Conservation (phyloP, 23 red algal species). For the Chondrus crispus region DNA sequence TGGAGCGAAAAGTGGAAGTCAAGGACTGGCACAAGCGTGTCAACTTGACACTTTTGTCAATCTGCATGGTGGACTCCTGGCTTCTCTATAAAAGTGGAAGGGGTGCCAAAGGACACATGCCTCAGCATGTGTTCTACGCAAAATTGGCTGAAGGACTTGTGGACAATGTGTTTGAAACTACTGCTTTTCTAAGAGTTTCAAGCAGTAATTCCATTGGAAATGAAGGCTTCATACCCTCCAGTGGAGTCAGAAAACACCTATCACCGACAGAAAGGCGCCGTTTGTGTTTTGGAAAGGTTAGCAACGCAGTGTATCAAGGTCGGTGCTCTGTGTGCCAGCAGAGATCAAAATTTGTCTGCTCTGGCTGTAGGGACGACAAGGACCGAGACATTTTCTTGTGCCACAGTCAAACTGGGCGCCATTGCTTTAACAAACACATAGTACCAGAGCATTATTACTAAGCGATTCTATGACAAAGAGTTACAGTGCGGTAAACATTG, state of each 20-base stretch:
- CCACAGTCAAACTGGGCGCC: not conserved
- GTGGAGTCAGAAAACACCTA: not conserved
- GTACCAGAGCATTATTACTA: too few relatives aligned
- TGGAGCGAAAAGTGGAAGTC: not conserved
- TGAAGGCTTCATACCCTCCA: not conserved
- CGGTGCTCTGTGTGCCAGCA: not conserved
- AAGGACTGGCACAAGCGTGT: conserved; percentile 3
- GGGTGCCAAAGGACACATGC: not conserved
- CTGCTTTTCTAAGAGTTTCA: not conserved
- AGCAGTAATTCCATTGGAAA: not conserved
- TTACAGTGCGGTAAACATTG: too few relatives aligned
- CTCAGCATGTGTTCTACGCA: conserved; percentile 7
- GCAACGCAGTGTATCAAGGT: too few relatives aligned
- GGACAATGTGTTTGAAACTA: not conserved
- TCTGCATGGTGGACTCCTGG: conserved; percentile 33
- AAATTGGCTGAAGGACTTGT: not conserved
- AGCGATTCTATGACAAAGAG: too few relatives aligned
- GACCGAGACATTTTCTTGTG: not conserved
- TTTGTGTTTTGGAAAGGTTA: not conserved
- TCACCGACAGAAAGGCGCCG: not conserved
- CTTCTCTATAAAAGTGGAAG: not conserved
- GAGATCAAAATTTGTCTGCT: not conserved
- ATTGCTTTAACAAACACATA: not conserved
- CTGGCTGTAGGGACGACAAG: not conserved
- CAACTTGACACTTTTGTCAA: not conserved